phyloP scores from a whole-genome alignment of 129 eudicot genomes.

The Arctium minus region DNA sequence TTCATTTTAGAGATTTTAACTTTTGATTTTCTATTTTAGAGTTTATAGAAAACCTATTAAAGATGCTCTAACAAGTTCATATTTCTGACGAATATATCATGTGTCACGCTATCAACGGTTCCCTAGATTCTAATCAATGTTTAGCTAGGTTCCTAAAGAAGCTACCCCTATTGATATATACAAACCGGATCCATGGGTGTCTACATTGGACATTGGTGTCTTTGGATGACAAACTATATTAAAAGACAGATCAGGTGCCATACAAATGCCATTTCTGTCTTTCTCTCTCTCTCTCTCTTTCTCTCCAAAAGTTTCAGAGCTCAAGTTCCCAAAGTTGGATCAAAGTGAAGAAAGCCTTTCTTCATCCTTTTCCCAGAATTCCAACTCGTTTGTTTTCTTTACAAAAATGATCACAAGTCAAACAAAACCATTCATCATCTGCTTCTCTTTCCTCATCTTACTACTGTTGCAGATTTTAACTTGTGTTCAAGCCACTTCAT shows the following conservation, averaged over 20 bases:
- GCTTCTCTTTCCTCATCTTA: conserved; percentile 1
- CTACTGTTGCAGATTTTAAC: background rate
- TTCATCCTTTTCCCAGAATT: background rate
- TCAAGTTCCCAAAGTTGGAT: background rate
- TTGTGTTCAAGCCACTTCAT: background rate
- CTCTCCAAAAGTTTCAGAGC: background rate
- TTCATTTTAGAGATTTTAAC: too few species aligned
- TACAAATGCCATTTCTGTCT: background rate
- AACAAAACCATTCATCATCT: background rate
- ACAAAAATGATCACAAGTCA: background rate
- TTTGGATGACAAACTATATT: background rate
- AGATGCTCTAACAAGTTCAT: too few species aligned
- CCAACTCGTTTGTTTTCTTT: background rate
- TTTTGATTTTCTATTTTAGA: too few species aligned
- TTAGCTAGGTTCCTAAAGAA: too few species aligned
- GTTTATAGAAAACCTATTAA: too few species aligned
- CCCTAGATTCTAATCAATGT: too few species aligned
- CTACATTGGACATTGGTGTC: background rate
- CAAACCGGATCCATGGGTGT: background rate
- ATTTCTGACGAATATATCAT: too few species aligned
- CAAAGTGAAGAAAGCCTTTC: background rate
- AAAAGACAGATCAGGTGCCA: background rate
- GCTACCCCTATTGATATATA: background rate
- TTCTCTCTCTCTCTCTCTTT: background rate
- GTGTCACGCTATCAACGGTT: too few species aligned